Conservation (phyloP, 345 rosid genomes). For the Carallia brachiata region DNA sequence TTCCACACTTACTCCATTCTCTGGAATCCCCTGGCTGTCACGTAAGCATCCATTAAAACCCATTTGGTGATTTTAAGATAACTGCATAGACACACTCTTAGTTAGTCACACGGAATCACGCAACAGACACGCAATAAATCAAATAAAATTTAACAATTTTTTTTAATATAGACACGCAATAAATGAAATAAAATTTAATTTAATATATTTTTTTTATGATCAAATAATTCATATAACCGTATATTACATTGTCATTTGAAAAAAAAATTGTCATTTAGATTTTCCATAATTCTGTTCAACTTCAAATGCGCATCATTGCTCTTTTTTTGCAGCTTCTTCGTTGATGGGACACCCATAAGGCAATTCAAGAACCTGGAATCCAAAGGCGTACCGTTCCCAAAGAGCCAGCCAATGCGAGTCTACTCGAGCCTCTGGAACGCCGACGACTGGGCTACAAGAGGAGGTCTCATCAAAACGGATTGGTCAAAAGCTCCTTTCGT, state of each 20-base stretch:
- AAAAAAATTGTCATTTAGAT: too few relatives aligned
- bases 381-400: slow-evolving; percentile 48
- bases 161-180: too few relatives aligned
- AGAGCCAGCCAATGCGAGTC: slow-evolving; percentile 56
- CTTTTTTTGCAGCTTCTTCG: slow-evolving; percentile 37
- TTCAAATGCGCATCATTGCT: background rate
- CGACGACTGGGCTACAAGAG: slow-evolving; percentile 76
- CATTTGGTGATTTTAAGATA: too few relatives aligned
- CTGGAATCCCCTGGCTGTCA: slow-evolving; percentile 54
- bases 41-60: slow-evolving; percentile 27
- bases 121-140: too few relatives aligned
- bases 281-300: too few relatives aligned
- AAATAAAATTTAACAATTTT: too few relatives aligned
- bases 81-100: too few relatives aligned
- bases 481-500: slow-evolving; percentile 59
- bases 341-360: slow-evolving; percentile 58
- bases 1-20: slow-evolving; percentile 64
- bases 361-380: slow-evolving; percentile 59
- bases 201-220: too few relatives aligned
- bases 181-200: too few relatives aligned
- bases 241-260: too few relatives aligned
- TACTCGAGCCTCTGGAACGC: slow-evolving; percentile 65
- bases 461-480: slow-evolving; percentile 63
- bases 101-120: too few relatives aligned
- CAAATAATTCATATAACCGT: too few relatives aligned